Evolutionary conservation across 257 asterid genomes (phyloP).

Genomic region (Solanum appendiculatum): DNA sequence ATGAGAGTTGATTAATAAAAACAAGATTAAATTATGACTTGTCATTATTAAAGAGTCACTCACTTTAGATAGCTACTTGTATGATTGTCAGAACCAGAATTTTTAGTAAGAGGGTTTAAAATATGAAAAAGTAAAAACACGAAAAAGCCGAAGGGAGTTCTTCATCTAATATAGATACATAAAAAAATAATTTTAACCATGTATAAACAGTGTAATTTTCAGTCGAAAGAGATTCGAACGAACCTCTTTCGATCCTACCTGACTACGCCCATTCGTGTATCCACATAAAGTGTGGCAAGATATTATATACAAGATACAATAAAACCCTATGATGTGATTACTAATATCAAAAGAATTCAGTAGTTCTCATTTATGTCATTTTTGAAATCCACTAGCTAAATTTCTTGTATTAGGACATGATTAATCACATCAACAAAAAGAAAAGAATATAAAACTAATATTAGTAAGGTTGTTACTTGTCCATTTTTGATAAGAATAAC

Average conservation of each 20-base stretch:
- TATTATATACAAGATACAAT: neutral
- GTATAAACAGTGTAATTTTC: too few species aligned
- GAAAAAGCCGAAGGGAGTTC: neutral
- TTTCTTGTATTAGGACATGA: neutral
- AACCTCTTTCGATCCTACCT: neutral
- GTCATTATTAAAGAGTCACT: neutral
- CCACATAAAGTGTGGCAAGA: neutral
- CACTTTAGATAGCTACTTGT: neutral
- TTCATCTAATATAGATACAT: neutral
- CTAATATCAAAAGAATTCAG: neutral
- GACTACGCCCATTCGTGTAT: neutral
- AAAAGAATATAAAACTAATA: neutral
- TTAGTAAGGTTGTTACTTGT: neutral
- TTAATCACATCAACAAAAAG: neutral
- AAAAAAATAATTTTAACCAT: neutral
- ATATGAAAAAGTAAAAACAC: neutral
- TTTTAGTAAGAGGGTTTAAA: too few species aligned
- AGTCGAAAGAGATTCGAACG: too few species aligned
- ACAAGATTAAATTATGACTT: neutral
- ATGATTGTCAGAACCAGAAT: neutral
- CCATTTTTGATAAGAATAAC: neutral
- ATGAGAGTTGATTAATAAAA: neutral
- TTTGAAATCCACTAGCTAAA: neutral
- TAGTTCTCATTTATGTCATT: neutral
- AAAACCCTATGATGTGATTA: neutral